Evolutionary conservation across 495 filamentous ascomycete species (phyloP).

Genomic region (Talaromyces borbonicus): DNA sequence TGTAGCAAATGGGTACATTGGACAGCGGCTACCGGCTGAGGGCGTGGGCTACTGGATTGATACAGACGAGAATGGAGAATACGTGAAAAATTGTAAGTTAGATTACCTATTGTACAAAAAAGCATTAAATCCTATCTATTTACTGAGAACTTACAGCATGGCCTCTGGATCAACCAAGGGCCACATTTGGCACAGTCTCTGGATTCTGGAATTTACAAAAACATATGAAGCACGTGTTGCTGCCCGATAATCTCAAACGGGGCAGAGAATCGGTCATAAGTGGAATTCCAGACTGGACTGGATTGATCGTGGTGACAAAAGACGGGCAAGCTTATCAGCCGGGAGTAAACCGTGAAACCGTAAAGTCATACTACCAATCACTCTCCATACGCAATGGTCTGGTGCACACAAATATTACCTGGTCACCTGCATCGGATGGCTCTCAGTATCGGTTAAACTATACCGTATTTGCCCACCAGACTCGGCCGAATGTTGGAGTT

Average conservation of each 20-base stretch:
- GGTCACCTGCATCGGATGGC: background rate
- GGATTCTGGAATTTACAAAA: constrained; percentile 6
- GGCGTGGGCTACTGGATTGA: background rate
- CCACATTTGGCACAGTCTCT: constrained; percentile 5
- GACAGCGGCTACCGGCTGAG: background rate
- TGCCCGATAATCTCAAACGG: background rate
- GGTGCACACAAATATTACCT: constrained; percentile 4
- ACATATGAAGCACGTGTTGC: background rate
- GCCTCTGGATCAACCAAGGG: constrained; percentile 6
- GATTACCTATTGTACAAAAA: background rate
- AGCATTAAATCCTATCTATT: background rate
- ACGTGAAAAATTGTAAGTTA: background rate
- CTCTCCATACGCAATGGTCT: constrained; percentile 1
- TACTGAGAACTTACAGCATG: constrained; percentile 1
- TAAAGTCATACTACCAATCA: background rate
- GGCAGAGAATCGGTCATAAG: constrained; percentile 4
- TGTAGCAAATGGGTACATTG: background rate
- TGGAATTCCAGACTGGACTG: constrained; percentile 8
- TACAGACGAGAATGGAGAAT: background rate
- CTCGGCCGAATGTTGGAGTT: constrained; percentile 30
- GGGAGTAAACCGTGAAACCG: background rate
- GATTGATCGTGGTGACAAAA: background rate
- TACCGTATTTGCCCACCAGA: constrained; percentile 1
- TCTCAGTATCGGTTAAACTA: constrained; percentile 1
- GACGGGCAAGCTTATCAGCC: background rate